Evolutionary conservation across 352 stramenopile species (phyloP).

Genomic region (Pythium biforme): DNA sequence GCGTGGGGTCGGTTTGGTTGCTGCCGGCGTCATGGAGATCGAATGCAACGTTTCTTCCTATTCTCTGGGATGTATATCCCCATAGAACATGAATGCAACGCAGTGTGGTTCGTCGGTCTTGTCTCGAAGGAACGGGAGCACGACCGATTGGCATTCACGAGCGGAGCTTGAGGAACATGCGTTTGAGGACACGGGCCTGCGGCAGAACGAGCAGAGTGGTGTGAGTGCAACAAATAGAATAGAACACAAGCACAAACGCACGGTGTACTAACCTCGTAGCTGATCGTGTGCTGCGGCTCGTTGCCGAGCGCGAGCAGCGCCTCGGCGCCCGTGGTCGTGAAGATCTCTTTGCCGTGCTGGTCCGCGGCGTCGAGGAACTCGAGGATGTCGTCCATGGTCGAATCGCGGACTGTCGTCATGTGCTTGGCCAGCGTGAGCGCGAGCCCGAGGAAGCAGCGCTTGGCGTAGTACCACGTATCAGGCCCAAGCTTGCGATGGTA

Average conservation of each 20-base stretch:
- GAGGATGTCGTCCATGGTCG: slow-evolving; percentile 93
- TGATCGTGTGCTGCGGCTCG: slow-evolving; percentile 84
- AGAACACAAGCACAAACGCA: slow-evolving; percentile 17
- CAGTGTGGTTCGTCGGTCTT: too few relatives aligned
- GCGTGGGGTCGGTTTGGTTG: too few relatives aligned
- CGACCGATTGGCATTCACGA: slow-evolving; percentile 30
- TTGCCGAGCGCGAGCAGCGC: slow-evolving; percentile 30
- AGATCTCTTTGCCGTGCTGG: slow-evolving; percentile 91
- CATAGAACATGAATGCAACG: too few relatives aligned
- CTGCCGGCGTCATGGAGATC: too few relatives aligned
- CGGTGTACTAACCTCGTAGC: too few relatives aligned
- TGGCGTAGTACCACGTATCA: slow-evolving; percentile 96
- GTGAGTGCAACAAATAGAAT: neutral
- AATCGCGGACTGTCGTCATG: slow-evolving; percentile 94
- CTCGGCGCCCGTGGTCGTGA: slow-evolving; percentile 71
- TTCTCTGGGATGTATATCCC: too few relatives aligned
- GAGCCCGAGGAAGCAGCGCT: slow-evolving; percentile 94
- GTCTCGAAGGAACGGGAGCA: neutral
- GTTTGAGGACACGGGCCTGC: slow-evolving; percentile 90
- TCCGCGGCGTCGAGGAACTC: slow-evolving; percentile 92
- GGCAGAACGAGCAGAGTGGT: neutral
- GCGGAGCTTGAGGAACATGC: slow-evolving; percentile 92
- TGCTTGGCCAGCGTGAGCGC: slow-evolving; percentile 94
- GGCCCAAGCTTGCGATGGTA: slow-evolving; percentile 95
- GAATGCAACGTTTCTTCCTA: too few relatives aligned